Evolutionary conservation across 2,329 filamentous ascomycete genomes (phyloP), one percentile per base, ranked within the genome.

Genomic region (Cordyceps cateniannulata): DNA sequence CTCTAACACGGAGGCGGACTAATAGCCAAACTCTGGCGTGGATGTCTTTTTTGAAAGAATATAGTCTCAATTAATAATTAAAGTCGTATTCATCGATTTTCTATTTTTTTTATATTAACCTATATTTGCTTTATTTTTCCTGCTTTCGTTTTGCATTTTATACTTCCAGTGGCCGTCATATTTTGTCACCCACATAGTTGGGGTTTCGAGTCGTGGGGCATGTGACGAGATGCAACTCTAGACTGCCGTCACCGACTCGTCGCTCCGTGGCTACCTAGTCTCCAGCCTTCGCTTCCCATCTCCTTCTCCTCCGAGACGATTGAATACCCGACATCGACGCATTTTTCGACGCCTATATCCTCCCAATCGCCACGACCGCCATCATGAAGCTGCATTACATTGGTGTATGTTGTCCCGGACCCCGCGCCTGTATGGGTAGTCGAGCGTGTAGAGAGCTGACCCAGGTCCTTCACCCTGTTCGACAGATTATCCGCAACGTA

Each of bases 371-470:
- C 20, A 50, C 5, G 48, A n/a, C 55, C 42, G 50, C 45, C 76
- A 86, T 69, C 72, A 93, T 93, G 90, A 93, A 93, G 85, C 79
- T 95, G 75, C 83, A 89, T 75, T 95, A 95, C 77, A 91, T 96
- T 72, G 91, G 90, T 69, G 91, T 95, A 86, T 65, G 86, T 72
- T 64, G 64, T 63, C 65, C 65, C 64, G 63, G 55, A 62, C 62
- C 59, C 60, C 53, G 64, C 66, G 70, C 67, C 62, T 69, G 67
- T 62, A 69, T 67, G 67, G 57, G 44, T 24, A 59, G 61, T 61
- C 60, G 42, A 60, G 58, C 40, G 63, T 44, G 45, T 40, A 27
- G 49, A 63, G 53, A 59, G 61, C 62, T 64, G 61, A 59, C 49
- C 24, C 59, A 48, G 45, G 24, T 35, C 57, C 54, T 52, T 16